Conservation (phyloP, 208 protist species). For the Crithidia mellificae region DNA sequence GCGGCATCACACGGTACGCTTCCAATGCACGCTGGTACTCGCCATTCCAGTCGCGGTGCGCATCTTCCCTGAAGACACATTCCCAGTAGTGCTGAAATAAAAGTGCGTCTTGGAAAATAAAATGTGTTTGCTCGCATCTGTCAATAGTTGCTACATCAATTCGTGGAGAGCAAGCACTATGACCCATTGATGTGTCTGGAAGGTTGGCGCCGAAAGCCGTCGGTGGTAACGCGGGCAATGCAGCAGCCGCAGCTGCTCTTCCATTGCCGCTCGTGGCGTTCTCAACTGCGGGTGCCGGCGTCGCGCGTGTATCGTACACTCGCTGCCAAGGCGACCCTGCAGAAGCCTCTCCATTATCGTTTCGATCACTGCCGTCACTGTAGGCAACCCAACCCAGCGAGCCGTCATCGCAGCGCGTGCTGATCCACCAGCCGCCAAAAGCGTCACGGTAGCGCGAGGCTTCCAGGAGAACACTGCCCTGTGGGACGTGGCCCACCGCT, state of each 20-base stretch:
- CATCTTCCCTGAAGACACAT: background rate
- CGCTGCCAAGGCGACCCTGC: conserved; percentile 30
- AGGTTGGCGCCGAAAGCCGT: background rate
- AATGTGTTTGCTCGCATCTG: conserved; percentile 1
- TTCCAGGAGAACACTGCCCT: conserved; percentile 63
- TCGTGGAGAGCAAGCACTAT: background rate
- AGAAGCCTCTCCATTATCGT: background rate
- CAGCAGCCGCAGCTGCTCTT: background rate
- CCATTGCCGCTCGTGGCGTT: background rate
- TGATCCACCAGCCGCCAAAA: conserved; percentile 75
- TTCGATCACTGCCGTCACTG: background rate
- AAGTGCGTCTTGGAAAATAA: conserved; percentile 24
- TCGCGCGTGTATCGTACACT: conserved; percentile 43
- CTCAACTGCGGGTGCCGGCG: background rate
- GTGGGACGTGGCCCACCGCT: conserved; percentile 42
- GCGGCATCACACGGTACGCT: conserved; percentile 6
- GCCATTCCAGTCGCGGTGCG: conserved; percentile 46
- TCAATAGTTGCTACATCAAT: background rate
- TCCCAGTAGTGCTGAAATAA: conserved; percentile 59
- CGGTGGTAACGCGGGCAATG: background rate
- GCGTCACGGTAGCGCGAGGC: conserved; percentile 55
- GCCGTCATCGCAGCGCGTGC: conserved; percentile 44
- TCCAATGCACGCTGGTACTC: conserved; percentile 51
- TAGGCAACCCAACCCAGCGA: conserved; percentile 45
- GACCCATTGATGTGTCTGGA: background rate